Evolutionary conservation across 345 rosid species (phyloP).

Genomic region (Rubroshorea leprosula): DNA sequence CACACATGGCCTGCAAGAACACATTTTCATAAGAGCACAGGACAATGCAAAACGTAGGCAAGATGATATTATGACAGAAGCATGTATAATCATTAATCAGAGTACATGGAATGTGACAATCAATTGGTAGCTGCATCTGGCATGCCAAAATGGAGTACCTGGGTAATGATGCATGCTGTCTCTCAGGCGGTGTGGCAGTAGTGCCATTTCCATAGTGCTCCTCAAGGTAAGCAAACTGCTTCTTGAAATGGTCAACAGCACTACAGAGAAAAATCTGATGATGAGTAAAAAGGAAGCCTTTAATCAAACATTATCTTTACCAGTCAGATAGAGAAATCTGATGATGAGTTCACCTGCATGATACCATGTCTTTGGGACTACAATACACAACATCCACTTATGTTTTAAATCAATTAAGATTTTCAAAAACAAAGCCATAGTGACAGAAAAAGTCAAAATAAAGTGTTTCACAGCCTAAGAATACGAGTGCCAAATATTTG

Average conservation of each 20-base stretch:
- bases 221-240: constrained; percentile 93
- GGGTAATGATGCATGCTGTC: constrained; percentile 96
- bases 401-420: no score
- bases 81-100: no score
- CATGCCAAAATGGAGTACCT: constrained; percentile 42
- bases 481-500: no score
- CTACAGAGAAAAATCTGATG: constrained; percentile 47
- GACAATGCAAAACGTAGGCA: neutral
- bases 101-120: neutral
- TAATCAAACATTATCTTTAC: no score
- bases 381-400: no score
- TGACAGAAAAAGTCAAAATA: no score
- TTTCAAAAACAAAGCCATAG: no score
- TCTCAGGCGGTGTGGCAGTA: constrained; percentile 72
- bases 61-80: neutral
- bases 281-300: no score
- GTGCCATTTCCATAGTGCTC: constrained; percentile 90
- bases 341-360: no score
- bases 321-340: no score
- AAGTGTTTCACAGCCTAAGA: no score
- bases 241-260: constrained; percentile 96
- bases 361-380: no score
- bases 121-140: constrained; percentile 1
- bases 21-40: constrained; percentile 9
- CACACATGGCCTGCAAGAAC: constrained; percentile 67